Evolutionary conservation across 306 rosid genomes (phyloP).

Genomic region (Geum urbanum): DNA sequence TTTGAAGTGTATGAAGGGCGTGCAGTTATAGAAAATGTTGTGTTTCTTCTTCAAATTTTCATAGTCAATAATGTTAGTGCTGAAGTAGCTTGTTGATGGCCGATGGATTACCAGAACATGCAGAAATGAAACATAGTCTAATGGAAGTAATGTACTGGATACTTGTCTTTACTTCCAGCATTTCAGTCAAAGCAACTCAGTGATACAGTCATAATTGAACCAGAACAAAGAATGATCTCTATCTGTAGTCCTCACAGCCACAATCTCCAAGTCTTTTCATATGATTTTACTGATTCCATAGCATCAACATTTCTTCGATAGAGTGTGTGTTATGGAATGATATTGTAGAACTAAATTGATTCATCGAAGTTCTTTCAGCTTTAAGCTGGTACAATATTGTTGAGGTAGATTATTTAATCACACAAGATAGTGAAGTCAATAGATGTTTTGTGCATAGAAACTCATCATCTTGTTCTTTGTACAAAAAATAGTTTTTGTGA

Average conservation of each 20-base stretch:
- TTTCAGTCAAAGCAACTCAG: background rate
- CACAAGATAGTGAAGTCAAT: no score
- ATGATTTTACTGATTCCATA: no score
- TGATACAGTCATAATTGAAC: background rate
- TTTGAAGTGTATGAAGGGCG: background rate
- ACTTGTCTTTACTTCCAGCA: background rate
- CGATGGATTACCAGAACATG: background rate
- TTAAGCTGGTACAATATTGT: no score
- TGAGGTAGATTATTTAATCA: no score
- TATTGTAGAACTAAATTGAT: no score
- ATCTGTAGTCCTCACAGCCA: background rate
- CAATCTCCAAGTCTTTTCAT: no score
- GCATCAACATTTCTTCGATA: no score
- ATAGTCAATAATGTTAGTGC: background rate
- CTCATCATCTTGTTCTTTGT: no score
- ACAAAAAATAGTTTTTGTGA: no score
- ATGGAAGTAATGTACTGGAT: background rate
- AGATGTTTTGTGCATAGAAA: no score
- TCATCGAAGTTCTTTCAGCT: no score
- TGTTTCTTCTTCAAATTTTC: background rate
- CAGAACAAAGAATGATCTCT: background rate
- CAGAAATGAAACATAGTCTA: background rate
- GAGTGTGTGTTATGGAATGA: no score
- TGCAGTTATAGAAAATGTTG: background rate
- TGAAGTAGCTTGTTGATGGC: background rate